A percentile compares a stretch with the other conserved stretches of the same genome.
phyloP scores from a whole-genome alignment of 352 stramenopile genomes.

The Pythium scleroteichum region DNA sequence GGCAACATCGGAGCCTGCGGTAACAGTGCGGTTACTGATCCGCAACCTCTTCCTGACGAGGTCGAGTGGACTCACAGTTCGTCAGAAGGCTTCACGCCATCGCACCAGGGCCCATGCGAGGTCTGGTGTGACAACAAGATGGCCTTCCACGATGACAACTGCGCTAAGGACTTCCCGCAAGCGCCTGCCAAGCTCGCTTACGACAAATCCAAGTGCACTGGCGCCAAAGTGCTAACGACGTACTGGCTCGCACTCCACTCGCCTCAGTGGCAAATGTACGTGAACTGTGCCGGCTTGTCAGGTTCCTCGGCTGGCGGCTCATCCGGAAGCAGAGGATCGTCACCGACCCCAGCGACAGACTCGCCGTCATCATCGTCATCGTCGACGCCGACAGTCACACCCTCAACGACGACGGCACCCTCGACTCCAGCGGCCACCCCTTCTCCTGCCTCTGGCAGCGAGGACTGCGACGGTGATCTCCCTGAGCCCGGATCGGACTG shows the following conservation, averaged over 20 bases:
- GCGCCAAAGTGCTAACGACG: slow-evolving; percentile 22
- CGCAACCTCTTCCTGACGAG: slow-evolving; percentile 2
- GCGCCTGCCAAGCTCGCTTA: slow-evolving; percentile 5
- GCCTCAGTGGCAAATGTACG: slow-evolving; percentile 31
- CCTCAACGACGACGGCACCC: neutral
- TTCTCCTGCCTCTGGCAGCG: neutral
- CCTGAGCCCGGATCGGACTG: slow-evolving; percentile 12
- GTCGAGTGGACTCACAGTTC: slow-evolving; percentile 13
- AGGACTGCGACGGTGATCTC: slow-evolving; percentile 6
- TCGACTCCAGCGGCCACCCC: neutral
- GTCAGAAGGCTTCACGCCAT: slow-evolving; percentile 19
- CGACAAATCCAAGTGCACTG: slow-evolving; percentile 26
- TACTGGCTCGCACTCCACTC: slow-evolving; percentile 35
- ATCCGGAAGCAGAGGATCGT: neutral
- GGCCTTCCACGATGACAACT: slow-evolving; percentile 14
- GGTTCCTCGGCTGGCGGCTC: neutral
- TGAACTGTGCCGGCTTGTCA: slow-evolving; percentile 27
- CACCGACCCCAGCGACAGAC: too few relatives aligned
- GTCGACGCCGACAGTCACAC: neutral
- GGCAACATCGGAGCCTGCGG: slow-evolving; percentile 20
- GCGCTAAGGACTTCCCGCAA: slow-evolving; percentile 1
- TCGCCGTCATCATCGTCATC: neutral
- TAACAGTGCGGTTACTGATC: neutral
- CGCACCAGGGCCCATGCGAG: slow-evolving; percentile 24
- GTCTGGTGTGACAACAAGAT: slow-evolving; percentile 15